Percentiles rank a stretch among this genome's conserved stretches.
Conservation (phyloP, 148 eudicot species). For the Chenopodium suecicum region DNA sequence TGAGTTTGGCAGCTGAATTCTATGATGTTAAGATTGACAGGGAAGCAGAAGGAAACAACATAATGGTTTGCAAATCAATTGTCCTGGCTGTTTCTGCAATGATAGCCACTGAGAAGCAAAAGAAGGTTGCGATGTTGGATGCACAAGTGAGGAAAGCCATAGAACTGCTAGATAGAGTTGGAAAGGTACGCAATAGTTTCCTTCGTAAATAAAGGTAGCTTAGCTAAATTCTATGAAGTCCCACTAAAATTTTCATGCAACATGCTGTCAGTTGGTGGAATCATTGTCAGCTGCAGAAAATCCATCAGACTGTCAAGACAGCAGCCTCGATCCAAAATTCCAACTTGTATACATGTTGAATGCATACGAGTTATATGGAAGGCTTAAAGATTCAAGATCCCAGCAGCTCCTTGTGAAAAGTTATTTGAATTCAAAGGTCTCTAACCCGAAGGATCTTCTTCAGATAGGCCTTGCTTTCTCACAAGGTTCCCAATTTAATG, state of each 20-base stretch:
- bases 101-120: slow-evolving; percentile 72
- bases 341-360: slow-evolving; percentile 55
- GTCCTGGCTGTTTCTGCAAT: slow-evolving; percentile 64
- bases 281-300: slow-evolving; percentile 39
- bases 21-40: slow-evolving; percentile 59
- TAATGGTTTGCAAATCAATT: slow-evolving; percentile 76
- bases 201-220: background rate
- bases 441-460: slow-evolving; percentile 73
- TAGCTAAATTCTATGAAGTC: background rate
- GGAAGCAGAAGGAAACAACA: slow-evolving; percentile 54
- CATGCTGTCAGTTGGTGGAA: slow-evolving; percentile 50
- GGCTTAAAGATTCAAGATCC: slow-evolving; percentile 51
- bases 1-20: slow-evolving; percentile 70
- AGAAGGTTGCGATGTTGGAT: slow-evolving; percentile 50
- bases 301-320: slow-evolving; percentile 37
- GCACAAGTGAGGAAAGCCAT: slow-evolving; percentile 65
- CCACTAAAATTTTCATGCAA: slow-evolving; percentile 16
- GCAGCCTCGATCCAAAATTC: slow-evolving; percentile 47
- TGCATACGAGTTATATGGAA: slow-evolving; percentile 72
- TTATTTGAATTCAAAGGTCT: slow-evolving; percentile 65
- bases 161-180: slow-evolving; percentile 72
- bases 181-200: slow-evolving; percentile 55
- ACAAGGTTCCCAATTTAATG: slow-evolving; percentile 60
- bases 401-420: slow-evolving; percentile 61
- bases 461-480: slow-evolving; percentile 75